Evolutionary conservation across 805 yeast genomes (phyloP).

Genomic region (Candida vartiovaarae): DNA sequence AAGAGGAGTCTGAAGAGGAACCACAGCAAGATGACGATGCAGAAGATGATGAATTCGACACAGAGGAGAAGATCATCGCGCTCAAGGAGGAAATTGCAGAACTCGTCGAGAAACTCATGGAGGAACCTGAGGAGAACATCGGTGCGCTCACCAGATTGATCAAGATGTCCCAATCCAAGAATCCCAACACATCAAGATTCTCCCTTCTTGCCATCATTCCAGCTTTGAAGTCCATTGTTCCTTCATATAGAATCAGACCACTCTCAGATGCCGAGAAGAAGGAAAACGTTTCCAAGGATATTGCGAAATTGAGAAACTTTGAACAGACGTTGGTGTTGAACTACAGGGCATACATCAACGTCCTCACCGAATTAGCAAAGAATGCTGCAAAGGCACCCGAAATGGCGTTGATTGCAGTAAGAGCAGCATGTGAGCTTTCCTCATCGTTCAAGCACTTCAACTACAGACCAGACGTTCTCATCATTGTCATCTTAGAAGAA

Average conservation of each 20-base stretch:
- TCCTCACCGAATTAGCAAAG: constrained; percentile 37
- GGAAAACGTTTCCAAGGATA: constrained; percentile 80
- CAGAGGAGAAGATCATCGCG: constrained; percentile 47
- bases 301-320: constrained; percentile 66
- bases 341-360: constrained; percentile 60
- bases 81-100: constrained; percentile 81
- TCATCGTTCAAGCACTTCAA: constrained; percentile 72
- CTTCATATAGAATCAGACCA: constrained; percentile 81
- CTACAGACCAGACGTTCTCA: constrained; percentile 66
- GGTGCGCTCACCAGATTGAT: constrained; percentile 56
- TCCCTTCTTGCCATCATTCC: constrained; percentile 76
- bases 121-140: constrained; percentile 85
- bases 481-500: constrained; percentile 59
- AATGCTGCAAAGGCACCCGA: constrained; percentile 29
- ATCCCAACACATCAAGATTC: constrained; percentile 59
- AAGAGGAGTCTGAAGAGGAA: constrained; percentile 25
- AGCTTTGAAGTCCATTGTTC: constrained; percentile 78
- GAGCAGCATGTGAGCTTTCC: constrained; percentile 74
- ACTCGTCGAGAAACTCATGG: constrained; percentile 67
- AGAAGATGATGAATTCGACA: constrained; percentile 33
- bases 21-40: constrained; percentile 9
- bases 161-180: constrained; percentile 62
- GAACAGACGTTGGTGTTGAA: constrained; percentile 71
- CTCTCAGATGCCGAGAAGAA: constrained; percentile 72
- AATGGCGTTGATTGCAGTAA: constrained; percentile 54